Base-by-base conservation (phyloP, 202 grass and related monocot species). In the Digitaria exilis region DNA sequence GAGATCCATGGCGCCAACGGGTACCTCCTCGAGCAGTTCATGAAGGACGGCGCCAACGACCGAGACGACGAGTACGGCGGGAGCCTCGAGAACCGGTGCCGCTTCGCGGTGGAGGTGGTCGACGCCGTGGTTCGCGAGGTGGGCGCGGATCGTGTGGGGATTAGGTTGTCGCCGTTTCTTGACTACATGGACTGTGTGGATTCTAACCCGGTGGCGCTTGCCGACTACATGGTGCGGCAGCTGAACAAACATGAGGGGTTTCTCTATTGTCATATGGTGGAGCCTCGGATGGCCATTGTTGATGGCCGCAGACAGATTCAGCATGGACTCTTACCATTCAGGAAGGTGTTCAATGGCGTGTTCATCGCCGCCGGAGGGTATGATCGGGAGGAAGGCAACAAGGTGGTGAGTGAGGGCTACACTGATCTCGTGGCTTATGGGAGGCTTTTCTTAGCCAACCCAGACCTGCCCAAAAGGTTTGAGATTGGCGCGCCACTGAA, bases 361-460 rank as follows among this genome's bases (percentile, higher is more conserved):
- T 89, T 92, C 44, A 89, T 92, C 0, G 76, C 64, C 0, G 84
- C 51, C 0, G 80, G 90, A 1, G 84, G 84, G 12, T 97, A 92
- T 4, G 48, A 88, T 2, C 49, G 89, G 9, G 87, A 87, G 22
- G 89, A 94, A 50, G 94, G 94, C 6, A 89, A 90, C 41, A 91
- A 86, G 18, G 84, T 84, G 3, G 80, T 97, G 0, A 73, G 29
- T 0, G 71, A 84, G 3, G 70, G 65, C 4, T 97, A 93, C 49
- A 60, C 91, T 1, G 87, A 97, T 18, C 72, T 97, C 0, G 78
- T 97, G 1, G 82, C 87, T 0, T 93, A 93, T 0, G 87, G 94
- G 2, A 80, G 89, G 25, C 17, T 86, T 6, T 93, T 97, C 41
- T 69, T 97, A 60, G 89, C 89, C 0, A 93, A 93, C 15, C 91